A percentile compares a stretch with the other conserved stretches of the same genome.
Evolutionary conservation across 768 basidiomycete species (phyloP).

Genomic region (Hortiboletus campestris): DNA sequence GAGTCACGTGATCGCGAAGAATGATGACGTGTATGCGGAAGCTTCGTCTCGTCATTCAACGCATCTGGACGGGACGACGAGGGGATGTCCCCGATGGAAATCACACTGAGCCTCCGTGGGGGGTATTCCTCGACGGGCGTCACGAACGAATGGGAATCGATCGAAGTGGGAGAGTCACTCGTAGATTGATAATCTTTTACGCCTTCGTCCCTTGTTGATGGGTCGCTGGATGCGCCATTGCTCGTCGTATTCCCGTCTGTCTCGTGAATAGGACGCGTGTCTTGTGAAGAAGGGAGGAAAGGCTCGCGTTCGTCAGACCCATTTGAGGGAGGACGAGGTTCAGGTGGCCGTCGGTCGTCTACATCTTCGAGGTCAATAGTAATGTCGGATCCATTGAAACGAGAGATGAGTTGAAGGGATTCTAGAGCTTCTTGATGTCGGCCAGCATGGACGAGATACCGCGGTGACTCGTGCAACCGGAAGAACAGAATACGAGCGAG

Average conservation of each 20-base stretch:
- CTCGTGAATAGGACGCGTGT: slow-evolving; percentile 6
- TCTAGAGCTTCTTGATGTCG: slow-evolving; percentile 81
- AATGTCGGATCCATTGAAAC: slow-evolving; percentile 78
- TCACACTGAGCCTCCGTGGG: slow-evolving; percentile 21
- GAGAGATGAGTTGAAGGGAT: slow-evolving; percentile 79
- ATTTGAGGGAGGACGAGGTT: slow-evolving; percentile 13
- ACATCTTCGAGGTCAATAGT: slow-evolving; percentile 73
- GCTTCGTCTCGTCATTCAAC: slow-evolving; percentile 18
- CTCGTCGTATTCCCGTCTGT: slow-evolving; percentile 13
- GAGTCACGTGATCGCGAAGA: slow-evolving; percentile 10
- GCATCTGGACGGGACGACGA: slow-evolving; percentile 15
- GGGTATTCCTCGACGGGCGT: slow-evolving; percentile 29
- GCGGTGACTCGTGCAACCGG: slow-evolving; percentile 90
- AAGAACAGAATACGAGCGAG: slow-evolving; percentile 85
- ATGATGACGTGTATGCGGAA: not conserved
- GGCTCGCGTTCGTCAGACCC: slow-evolving; percentile 29
- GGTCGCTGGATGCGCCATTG: slow-evolving; percentile 3
- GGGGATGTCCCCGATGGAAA: slow-evolving; percentile 29
- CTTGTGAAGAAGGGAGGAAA: slow-evolving; percentile 23
- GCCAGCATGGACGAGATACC: slow-evolving; percentile 88
- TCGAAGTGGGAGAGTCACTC: slow-evolving; percentile 28
- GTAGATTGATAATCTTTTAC: slow-evolving; percentile 30
- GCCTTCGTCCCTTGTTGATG: slow-evolving; percentile 15
- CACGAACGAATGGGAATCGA: slow-evolving; percentile 25
- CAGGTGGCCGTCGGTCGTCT: slow-evolving; percentile 37